phyloP scores from a whole-genome alignment of 331 rosid genomes.

The Pyracantha coccinea region DNA sequence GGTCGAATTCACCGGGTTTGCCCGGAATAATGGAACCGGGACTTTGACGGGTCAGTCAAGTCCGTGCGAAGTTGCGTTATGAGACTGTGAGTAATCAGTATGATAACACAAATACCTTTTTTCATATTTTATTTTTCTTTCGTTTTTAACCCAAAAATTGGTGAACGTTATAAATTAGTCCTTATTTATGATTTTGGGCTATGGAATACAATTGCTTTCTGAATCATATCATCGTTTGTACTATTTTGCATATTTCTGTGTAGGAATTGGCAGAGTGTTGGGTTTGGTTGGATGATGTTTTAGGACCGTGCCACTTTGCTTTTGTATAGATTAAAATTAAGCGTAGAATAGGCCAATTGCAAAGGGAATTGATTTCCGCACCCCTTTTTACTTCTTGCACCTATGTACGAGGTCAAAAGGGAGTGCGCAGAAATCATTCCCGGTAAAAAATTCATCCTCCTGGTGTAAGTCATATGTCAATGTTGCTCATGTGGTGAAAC shows the following conservation, averaged over 20 bases:
- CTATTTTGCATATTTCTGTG: neutral
- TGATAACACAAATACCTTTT: neutral
- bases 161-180: neutral
- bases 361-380: too few relatives aligned
- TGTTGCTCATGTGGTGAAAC: too few relatives aligned
- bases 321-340: too few relatives aligned
- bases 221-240: neutral
- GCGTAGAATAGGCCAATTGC: too few relatives aligned
- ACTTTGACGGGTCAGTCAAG: neutral
- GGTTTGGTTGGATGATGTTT: neutral
- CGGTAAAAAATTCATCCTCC: too few relatives aligned
- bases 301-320: neutral
- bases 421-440: too few relatives aligned
- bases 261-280: neutral
- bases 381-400: too few relatives aligned
- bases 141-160: neutral
- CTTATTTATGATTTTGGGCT: neutral
- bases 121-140: neutral
- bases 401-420: too few relatives aligned
- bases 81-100: neutral
- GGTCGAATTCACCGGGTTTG: conserved; percentile 1
- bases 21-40: neutral
- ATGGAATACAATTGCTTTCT: neutral
- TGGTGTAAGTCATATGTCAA: too few relatives aligned
- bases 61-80: neutral